phyloP scores from a whole-genome alignment of 169 alveolate genomes.

The Cryptosporidium ubiquitum region DNA sequence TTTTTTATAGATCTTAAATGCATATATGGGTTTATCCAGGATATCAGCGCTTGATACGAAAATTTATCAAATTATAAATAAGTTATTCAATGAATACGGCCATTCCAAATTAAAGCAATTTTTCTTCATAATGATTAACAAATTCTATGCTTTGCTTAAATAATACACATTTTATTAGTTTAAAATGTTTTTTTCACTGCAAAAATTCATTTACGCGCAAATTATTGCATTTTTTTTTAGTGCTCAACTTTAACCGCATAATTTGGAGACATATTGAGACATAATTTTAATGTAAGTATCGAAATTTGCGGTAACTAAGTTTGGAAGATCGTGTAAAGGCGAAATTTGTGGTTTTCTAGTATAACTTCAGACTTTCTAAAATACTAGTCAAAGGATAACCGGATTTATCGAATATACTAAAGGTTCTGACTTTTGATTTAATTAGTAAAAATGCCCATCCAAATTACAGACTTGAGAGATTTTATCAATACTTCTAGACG shows the following conservation, averaged over 20 bases:
- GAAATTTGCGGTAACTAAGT: slow-evolving; percentile 10
- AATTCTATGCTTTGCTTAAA: not conserved
- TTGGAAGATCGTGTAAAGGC: not conserved
- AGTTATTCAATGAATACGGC: not conserved
- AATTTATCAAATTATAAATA: not conserved
- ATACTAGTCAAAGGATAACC: not conserved
- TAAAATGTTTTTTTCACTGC: not conserved
- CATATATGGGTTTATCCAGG: not conserved
- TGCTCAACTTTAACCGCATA: not conserved
- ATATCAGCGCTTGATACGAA: slow-evolving; percentile 21
- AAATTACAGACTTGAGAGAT: slow-evolving; percentile 84
- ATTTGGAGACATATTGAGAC: slow-evolving; percentile 26
- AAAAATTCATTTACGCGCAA: slow-evolving; percentile 9
- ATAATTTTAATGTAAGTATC: not conserved
- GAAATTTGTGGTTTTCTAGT: not conserved
- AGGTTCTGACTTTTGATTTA: not conserved
- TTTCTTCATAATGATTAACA: not conserved
- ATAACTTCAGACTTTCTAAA: not conserved
- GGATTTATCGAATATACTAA: not conserved
- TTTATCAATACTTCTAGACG: slow-evolving; percentile 84
- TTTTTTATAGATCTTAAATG: slow-evolving; percentile 8
- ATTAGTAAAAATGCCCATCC: slow-evolving; percentile 82
- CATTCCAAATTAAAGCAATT: not conserved
- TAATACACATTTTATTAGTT: not conserved
- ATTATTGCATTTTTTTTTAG: not conserved